Evolutionary conservation across 257 asterid genomes (phyloP), one percentile per base, ranked within the genome.

Genomic region (Coffea eugenioides): DNA sequence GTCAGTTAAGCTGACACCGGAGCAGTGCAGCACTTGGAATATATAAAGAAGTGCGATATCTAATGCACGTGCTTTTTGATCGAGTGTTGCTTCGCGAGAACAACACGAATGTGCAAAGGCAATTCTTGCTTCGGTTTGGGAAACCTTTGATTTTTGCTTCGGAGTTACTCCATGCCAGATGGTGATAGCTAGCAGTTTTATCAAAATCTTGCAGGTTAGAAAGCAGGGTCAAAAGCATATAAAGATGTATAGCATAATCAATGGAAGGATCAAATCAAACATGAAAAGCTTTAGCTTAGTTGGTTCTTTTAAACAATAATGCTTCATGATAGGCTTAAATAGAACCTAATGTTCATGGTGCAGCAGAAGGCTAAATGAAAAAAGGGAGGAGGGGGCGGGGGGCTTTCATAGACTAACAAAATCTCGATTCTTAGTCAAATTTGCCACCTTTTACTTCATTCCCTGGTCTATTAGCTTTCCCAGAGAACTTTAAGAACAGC

Each of bases 21-120:
- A 25, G 73, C 31, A 31, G 62, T 71, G 31, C 52, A 25, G 16
- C 14, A 73, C 27, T 27, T 27, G 27, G 27, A 27, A 27, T 27
- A 18, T 72, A 57, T 71, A 64, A 70, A 65, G 25, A 64, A 14
- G 20, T 20, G n/a, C 43, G 51, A 12, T 15, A 14, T 36, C 48
- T n/a, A 39, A 12, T 71, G 71, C 39, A 25, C 21, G 65, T 51
- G 59, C 51, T 8, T 46, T 23, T 21, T 13, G 41, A 64, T 66
- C 68, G 80, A 74, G 39, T 78, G 80, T 83, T 79, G 85, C 82
- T 83, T 83, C 69, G 84, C 76, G 81, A 77, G 73, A 74, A 77
- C 65, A 73, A 77, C 82, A 82, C 34, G 85, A 62, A 46, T 77
- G 75, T 48, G 74, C 69, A 73, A 79, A 36, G 25, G 1, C 46